Conservation (phyloP, 768 basidiomycete species). For the Phylloporus arenicola region DNA sequence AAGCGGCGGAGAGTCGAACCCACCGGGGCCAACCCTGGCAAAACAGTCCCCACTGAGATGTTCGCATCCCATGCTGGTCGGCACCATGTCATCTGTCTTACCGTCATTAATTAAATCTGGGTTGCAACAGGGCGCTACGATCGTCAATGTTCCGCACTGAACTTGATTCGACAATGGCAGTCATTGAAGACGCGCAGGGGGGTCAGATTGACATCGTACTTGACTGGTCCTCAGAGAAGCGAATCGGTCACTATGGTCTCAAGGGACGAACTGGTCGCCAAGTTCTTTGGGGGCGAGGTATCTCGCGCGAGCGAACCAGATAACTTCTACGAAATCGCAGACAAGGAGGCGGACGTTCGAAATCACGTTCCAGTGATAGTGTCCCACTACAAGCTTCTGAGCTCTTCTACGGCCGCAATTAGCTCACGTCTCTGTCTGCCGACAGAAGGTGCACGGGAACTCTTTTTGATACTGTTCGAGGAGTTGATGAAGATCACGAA, state of each 20-base stretch:
- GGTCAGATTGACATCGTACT: neutral
- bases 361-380: neutral
- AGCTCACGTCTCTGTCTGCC: neutral
- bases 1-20: too few relatives aligned
- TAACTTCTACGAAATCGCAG: conserved; percentile 4
- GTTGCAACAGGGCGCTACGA: too few relatives aligned
- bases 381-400: neutral
- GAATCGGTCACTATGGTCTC: conserved; percentile 3
- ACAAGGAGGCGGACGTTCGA: neutral
- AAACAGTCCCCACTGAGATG: too few relatives aligned
- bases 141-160: too few relatives aligned
- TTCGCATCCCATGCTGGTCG: too few relatives aligned
- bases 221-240: neutral
- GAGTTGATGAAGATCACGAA: neutral
- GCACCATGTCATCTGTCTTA: too few relatives aligned
- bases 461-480: neutral
- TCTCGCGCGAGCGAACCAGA: conserved; percentile 4
- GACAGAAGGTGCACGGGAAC: conserved; percentile 5
- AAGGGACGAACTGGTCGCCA: neutral
- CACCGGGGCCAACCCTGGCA: too few relatives aligned
- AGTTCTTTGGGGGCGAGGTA: neutral
- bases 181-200: neutral
- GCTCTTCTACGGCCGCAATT: neutral
- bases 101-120: too few relatives aligned
- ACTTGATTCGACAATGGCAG: neutral